Conservation (phyloP, 371 early-diverging fungal genomes). For the Parasitella parasitica region DNA sequence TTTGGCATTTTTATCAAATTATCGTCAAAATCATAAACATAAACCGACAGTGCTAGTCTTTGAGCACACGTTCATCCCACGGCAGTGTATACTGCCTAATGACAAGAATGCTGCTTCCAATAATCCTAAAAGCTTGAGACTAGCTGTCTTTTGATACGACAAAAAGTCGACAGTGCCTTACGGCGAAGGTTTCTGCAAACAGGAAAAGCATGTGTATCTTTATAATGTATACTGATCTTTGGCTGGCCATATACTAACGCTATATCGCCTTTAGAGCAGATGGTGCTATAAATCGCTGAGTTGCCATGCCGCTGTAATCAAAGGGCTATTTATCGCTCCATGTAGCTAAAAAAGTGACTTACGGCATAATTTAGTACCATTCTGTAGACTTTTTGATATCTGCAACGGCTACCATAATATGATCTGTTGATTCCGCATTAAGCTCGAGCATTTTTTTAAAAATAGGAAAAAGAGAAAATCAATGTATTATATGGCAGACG, state of each 20-base stretch:
- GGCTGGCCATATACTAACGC: constrained; percentile 14
- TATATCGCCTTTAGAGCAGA: constrained; percentile 6
- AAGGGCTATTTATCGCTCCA: not conserved
- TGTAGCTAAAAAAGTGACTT: not conserved
- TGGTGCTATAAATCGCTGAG: constrained; percentile 8
- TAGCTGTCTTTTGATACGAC: constrained; percentile 16
- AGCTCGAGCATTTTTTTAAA: constrained; percentile 3
- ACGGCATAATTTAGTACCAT: constrained; percentile 23
- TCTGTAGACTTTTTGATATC: constrained; percentile 10
- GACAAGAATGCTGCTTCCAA: constrained; percentile 16
- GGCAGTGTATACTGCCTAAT: not conserved
- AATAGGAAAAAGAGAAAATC: not conserved
- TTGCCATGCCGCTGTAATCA: constrained; percentile 6
- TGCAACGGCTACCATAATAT: constrained; percentile 15
- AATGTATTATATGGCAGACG: not conserved
- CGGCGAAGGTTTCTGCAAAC: constrained; percentile 3
- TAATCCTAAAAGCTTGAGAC: constrained; percentile 4
- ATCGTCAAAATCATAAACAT: constrained; percentile 19
- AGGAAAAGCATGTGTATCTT: constrained; percentile 7
- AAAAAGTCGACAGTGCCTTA: constrained; percentile 20
- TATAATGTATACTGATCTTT: constrained; percentile 23
- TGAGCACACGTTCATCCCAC: constrained; percentile 14
- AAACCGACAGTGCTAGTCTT: constrained; percentile 2
- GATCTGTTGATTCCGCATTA: constrained; percentile 7
- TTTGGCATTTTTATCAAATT: constrained; percentile 18